phyloP scores from a whole-genome alignment of 2,329 filamentous ascomycete genomes.

The Neodidymelliopsis sp. region DNA sequence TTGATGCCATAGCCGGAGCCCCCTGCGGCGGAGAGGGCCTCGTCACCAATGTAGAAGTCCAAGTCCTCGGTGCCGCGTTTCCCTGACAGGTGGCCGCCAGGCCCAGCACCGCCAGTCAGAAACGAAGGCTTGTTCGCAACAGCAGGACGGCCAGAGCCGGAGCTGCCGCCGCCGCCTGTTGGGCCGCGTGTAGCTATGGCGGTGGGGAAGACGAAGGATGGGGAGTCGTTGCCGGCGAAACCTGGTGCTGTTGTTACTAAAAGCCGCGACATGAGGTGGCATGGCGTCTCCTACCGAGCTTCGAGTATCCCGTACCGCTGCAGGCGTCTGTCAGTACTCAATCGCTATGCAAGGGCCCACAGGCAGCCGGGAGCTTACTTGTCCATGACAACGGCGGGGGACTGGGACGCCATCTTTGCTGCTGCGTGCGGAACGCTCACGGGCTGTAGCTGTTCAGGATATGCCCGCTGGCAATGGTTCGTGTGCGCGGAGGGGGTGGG shows the following conservation, averaged over 20 bases:
- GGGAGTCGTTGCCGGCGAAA: slow-evolving; percentile 98
- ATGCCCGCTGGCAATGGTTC: slow-evolving; percentile 22
- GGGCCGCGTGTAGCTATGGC: slow-evolving; percentile 94
- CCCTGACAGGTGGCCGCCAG: slow-evolving; percentile 79
- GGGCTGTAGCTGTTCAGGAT: slow-evolving; percentile 38
- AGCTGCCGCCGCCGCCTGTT: slow-evolving; percentile 71
- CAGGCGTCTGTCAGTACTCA: slow-evolving; percentile 49
- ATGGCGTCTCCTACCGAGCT: slow-evolving; percentile 77
- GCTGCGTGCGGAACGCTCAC: slow-evolving; percentile 30
- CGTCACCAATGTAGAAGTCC: slow-evolving; percentile 98
- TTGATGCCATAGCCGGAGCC: slow-evolving; percentile 95
- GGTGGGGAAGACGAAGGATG: slow-evolving; percentile 98
- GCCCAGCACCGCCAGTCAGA: slow-evolving; percentile 86
- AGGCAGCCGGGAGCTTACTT: slow-evolving; percentile 74
- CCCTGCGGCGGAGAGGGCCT: slow-evolving; percentile 82
- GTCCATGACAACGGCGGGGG: slow-evolving; percentile 99
- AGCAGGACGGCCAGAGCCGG: slow-evolving; percentile 86
- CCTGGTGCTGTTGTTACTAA: slow-evolving; percentile 63
- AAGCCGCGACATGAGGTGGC: slow-evolving; percentile 5
- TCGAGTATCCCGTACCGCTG: slow-evolving; percentile 99
- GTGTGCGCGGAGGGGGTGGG: slow-evolving; percentile 33
- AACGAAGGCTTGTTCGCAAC: slow-evolving; percentile 96
- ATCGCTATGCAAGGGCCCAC: slow-evolving; percentile 37
- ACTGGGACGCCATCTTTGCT: slow-evolving; percentile 89
- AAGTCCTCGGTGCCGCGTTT: slow-evolving; percentile 98